phyloP scores from a whole-genome alignment of 768 basidiomycete species.

The Scleroderma bovista region DNA sequence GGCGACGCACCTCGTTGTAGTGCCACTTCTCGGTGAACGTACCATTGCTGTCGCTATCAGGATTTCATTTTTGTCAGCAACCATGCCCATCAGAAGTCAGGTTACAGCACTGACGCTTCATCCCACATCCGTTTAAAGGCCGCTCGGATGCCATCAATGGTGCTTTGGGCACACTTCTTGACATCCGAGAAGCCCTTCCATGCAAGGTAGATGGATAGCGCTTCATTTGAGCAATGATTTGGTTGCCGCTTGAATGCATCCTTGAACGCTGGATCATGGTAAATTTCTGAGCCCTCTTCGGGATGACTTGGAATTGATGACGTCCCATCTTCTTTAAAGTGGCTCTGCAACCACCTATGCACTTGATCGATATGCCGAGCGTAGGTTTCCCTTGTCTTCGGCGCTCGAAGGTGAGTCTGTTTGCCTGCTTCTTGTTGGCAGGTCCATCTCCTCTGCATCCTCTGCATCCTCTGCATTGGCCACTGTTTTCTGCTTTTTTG shows the following conservation, averaged over 20 bases:
- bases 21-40: conserved; percentile 24
- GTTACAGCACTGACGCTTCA: not conserved
- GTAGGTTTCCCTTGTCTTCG: not conserved
- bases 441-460: too few relatives aligned
- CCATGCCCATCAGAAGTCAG: not conserved
- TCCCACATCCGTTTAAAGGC: conserved; percentile 1
- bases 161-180: conserved; percentile 2
- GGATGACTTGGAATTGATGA: not conserved
- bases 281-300: not conserved
- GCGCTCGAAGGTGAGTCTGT: not conserved
- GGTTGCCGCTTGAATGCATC: not conserved
- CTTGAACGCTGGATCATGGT: not conserved
- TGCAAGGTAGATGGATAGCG: not conserved
- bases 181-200: conserved; percentile 1
- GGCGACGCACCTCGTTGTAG: conserved; percentile 16
- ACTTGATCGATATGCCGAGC: not conserved
- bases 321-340: not conserved
- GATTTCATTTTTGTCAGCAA: not conserved
- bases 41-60: conserved; percentile 8
- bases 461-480: too few relatives aligned
- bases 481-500: too few relatives aligned
- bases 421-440: not conserved
- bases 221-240: conserved; percentile 1
- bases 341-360: not conserved
- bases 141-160: not conserved